These are phyloP conservation scores for Pharus latifolius DNA, from an alignment of 176 grass and related monocot genomes.

Conservation along the genomic window DNA sequence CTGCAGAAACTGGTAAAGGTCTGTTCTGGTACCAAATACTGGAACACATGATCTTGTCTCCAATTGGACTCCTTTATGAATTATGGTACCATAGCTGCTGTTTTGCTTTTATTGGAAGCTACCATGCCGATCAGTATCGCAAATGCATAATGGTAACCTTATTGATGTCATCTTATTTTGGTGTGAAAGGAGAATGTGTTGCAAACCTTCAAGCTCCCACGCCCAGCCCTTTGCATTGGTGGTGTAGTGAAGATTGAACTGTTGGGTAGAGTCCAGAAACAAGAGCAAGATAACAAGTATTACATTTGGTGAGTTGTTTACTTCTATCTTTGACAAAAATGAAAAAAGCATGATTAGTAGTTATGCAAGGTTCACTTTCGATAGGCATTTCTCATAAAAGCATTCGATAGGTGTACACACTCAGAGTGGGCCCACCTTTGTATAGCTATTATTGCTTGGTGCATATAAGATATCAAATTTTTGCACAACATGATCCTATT, in stretches of 20 bases:
- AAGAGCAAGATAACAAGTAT: conserved; percentile 44
- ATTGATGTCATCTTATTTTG: not conserved
- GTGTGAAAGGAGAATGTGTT: conserved; percentile 48
- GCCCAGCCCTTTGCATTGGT: conserved; percentile 64
- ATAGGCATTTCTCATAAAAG: too few species aligned
- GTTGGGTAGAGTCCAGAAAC: conserved; percentile 58
- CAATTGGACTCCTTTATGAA: not conserved
- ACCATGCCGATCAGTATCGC: not conserved
- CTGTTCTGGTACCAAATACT: not conserved
- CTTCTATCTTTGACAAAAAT: not conserved
- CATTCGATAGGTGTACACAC: not conserved
- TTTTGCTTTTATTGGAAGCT: not conserved
- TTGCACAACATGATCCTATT: not conserved
- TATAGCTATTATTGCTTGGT: not conserved
- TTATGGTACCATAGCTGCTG: not conserved
- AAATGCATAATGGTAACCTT: not conserved
- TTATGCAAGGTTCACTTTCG: conserved; percentile 21
- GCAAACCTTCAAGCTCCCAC: conserved; percentile 66
- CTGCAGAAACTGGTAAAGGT: not conserved
- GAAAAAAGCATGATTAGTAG: not conserved
- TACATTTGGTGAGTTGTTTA: conserved; percentile 73
- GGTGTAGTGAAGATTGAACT: conserved; percentile 75
- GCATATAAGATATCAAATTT: not conserved
- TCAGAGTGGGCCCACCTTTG: not conserved
- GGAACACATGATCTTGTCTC: not conserved